These are phyloP conservation scores for Elsinoe australis DNA, from an alignment of 2,329 filamentous ascomycete species.

Conservation along the genomic window DNA sequence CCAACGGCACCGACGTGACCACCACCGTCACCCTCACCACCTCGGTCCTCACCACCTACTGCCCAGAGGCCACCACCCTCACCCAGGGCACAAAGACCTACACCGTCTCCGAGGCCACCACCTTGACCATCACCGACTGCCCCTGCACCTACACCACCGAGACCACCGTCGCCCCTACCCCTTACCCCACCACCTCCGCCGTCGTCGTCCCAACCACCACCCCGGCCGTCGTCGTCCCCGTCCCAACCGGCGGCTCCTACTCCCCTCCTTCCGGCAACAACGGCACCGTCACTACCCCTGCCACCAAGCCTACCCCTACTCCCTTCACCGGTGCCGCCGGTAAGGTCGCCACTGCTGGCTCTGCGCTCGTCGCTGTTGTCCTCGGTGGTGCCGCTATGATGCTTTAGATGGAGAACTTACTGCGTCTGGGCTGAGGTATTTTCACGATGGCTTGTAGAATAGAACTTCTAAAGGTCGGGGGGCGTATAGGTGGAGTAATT, in stretches of 20 bases:
- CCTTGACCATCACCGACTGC: slow-evolving; percentile 27
- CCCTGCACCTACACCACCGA: slow-evolving; percentile 42
- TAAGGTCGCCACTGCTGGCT: slow-evolving; percentile 33
- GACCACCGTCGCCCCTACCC: slow-evolving; percentile 35
- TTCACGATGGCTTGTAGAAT: not conserved
- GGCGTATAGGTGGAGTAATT: not conserved
- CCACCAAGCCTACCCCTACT: slow-evolving; percentile 27
- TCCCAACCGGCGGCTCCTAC: slow-evolving; percentile 18
- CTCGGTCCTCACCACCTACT: slow-evolving; percentile 29
- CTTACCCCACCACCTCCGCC: slow-evolving; percentile 2
- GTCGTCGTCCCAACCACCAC: slow-evolving; percentile 3
- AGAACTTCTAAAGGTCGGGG: too few relatives aligned
- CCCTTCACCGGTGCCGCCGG: slow-evolving; percentile 46
- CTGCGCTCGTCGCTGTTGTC: slow-evolving; percentile 39
- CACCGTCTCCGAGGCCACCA: slow-evolving; percentile 24
- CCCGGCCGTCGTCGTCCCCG: slow-evolving; percentile 8
- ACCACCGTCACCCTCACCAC: slow-evolving; percentile 28
- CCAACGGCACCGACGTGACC: slow-evolving; percentile 21
- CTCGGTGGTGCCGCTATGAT: slow-evolving; percentile 33
- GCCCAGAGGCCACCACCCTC: slow-evolving; percentile 27
- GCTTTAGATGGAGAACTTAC: not conserved
- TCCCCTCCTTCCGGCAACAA: slow-evolving; percentile 17
- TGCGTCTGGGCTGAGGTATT: not conserved
- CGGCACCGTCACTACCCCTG: slow-evolving; percentile 18
- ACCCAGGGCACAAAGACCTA: slow-evolving; percentile 24